A percentile compares a stretch with the other conserved stretches of the same genome.
Conservation (phyloP, 2,329 filamentous ascomycete species). For the Diaporthe ilicicola region DNA sequence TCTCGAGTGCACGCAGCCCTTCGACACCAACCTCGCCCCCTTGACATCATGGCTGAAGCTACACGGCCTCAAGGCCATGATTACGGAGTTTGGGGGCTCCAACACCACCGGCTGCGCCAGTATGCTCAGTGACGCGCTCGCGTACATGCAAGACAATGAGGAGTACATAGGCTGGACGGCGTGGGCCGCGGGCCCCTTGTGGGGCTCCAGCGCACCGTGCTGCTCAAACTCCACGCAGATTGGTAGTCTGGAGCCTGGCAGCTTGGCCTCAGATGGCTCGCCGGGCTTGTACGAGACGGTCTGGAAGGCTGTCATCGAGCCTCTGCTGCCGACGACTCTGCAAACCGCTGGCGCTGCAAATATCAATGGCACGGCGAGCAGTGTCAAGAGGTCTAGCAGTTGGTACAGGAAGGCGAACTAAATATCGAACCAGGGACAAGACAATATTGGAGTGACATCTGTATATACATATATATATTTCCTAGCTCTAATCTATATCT, state of each 20-base stretch:
- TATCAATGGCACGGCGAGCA: slow-evolving; percentile 35
- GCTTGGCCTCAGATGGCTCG: slow-evolving; percentile 50
- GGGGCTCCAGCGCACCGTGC: slow-evolving; percentile 51
- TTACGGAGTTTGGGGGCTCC: slow-evolving; percentile 58
- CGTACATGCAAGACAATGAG: slow-evolving; percentile 55
- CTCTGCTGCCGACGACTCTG: slow-evolving; percentile 50
- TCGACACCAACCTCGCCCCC: slow-evolving; percentile 48
- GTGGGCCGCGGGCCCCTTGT: slow-evolving; percentile 59
- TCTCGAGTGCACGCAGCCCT: slow-evolving; percentile 49
- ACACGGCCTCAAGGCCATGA: slow-evolving; percentile 56
- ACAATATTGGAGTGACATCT: not conserved
- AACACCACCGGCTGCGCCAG: slow-evolving; percentile 52
- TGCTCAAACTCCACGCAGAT: slow-evolving; percentile 49
- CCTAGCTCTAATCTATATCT: not conserved
- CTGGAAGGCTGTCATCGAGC: slow-evolving; percentile 53
- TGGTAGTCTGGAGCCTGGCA: slow-evolving; percentile 57
- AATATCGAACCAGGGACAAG: not conserved
- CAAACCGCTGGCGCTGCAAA: slow-evolving; percentile 47
- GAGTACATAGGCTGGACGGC: slow-evolving; percentile 61
- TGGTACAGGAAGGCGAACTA: not conserved
- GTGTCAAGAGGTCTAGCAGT: not conserved
- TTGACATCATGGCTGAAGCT: slow-evolving; percentile 56
- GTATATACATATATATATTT: not conserved
- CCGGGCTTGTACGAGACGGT: slow-evolving; percentile 56
- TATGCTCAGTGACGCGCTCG: slow-evolving; percentile 52